phyloP scores from a whole-genome alignment of 805 yeast species.

The Starmera quercuum region DNA sequence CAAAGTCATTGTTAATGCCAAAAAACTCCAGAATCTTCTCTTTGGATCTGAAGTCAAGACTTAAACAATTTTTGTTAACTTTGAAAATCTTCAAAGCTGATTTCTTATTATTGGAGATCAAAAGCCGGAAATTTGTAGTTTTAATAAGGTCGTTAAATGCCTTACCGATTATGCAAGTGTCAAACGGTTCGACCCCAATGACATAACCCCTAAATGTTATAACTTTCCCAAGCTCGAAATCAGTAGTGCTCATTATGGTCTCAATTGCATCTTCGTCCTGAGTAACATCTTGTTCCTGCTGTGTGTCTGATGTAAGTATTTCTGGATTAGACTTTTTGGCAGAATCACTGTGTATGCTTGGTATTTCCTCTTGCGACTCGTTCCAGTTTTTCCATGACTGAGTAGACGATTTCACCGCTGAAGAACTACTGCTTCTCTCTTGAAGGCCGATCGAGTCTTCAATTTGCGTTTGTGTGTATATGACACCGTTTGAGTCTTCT shows the following conservation, averaged over 20 bases:
- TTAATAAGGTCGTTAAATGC: conserved; percentile 6
- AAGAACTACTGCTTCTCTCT: too few species aligned
- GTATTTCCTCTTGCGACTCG: too few species aligned
- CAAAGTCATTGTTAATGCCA: conserved; percentile 6
- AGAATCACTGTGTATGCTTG: too few species aligned
- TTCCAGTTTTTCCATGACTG: too few species aligned
- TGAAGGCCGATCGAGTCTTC: too few species aligned
- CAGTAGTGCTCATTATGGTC: not conserved
- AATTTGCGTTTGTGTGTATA: too few species aligned
- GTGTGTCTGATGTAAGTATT: not conserved
- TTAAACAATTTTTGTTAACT: conserved; percentile 9
- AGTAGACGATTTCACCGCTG: too few species aligned
- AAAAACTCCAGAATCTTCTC: conserved; percentile 8
- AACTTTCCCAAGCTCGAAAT: not conserved
- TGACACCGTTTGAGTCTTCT: too few species aligned
- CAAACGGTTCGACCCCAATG: conserved; percentile 9
- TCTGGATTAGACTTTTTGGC: too few species aligned
- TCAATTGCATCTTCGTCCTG: not conserved
- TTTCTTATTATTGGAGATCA: conserved; percentile 9
- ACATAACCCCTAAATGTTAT: conserved; percentile 7
- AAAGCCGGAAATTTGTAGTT: conserved; percentile 8
- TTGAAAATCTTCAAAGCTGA: not conserved
- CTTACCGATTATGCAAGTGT: conserved; percentile 7
- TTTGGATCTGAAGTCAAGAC: conserved; percentile 8
- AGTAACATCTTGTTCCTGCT: not conserved